Base-by-base conservation (phyloP, 306 rosid species). In the Lotus japonicus region DNA sequence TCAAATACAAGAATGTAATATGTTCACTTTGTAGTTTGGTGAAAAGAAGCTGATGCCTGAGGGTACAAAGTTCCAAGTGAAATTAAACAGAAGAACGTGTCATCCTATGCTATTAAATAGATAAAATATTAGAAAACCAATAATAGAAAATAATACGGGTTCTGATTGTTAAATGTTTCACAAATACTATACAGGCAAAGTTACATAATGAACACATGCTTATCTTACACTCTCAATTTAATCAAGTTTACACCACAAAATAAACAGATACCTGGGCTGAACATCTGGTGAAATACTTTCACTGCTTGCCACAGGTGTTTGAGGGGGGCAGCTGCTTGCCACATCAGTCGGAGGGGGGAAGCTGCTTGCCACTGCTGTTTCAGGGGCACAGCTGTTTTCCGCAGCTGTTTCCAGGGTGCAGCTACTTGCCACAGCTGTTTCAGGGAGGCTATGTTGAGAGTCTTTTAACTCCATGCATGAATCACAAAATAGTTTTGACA, bases 401-500 rank as follows among this genome's bases (percentile, higher is more conserved):
- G 43, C 60, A n/a, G 60, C 41, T 41, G 49, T 72, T 53, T 52
- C 78, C 56, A 39, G 60, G 62, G 74, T 64, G 13, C 35, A 38
- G 42, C 42, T 38, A 3, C 11, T 38, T 9, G 10, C 42, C 11
- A 8, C 42, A 11, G 42, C 42, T 9, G 42, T 38, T 60, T 51
- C 79, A 71, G 54, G 59, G 49, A 72, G 76, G 28, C 41, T 70
- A 65, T 50, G 60, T 21, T 66, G 68, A 53, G 82, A 66, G 45
- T 83, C 84, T 59, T 79, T 83, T n/a, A 70, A 75, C 36, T 61
- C 69, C 65, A 66, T 21, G 77, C 99, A 95, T 2, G 86, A 60
- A 62, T 74, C 66, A 71, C 99, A 95, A 23, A 85, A 78, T 26
- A 94, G 65, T 80, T 54, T 72, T 48, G 98, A 77, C 23, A 33